A percentile compares a stretch with the other conserved stretches of the same genome.
These are phyloP conservation scores for Vanrija humicola DNA, from an alignment of 1,284 basidiomycete genomes.

Conservation along the genomic window DNA sequence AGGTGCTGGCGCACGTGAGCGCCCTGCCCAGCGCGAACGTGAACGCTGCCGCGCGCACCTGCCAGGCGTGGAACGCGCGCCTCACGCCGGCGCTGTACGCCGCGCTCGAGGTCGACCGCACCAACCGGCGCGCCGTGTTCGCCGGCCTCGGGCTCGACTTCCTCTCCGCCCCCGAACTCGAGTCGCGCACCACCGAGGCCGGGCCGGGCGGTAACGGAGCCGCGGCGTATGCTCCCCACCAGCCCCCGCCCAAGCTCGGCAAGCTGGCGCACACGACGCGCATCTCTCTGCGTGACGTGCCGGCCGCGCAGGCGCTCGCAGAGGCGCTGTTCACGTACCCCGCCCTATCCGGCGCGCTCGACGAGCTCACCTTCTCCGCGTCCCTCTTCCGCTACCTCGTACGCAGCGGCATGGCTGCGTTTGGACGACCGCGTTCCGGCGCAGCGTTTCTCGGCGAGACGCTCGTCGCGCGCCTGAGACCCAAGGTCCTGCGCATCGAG, in stretches of 20 bases:
- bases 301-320: conserved; percentile 4
- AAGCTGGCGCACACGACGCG: conserved; percentile 3
- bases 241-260: neutral
- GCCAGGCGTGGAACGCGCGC: conserved; percentile 3
- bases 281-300: conserved; percentile 2
- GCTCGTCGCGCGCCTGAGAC: conserved; percentile 12
- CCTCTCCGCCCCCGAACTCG: conserved; percentile 10
- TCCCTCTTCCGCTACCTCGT: conserved; percentile 16
- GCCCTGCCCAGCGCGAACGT: conserved; percentile 3
- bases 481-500: conserved; percentile 4
- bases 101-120: conserved; percentile 1
- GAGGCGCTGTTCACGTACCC: conserved; percentile 13
- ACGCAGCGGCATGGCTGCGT: conserved; percentile 12
- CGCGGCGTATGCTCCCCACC: too few species aligned
- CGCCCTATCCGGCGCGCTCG: neutral
- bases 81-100: conserved; percentile 10
- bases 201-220: too few species aligned
- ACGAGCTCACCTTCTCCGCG: conserved; percentile 9
- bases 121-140: conserved; percentile 6
- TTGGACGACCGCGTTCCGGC: conserved; percentile 14
- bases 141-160: conserved; percentile 13
- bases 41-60: conserved; percentile 2
- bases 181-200: conserved; percentile 1
- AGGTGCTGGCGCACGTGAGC: conserved; percentile 4
- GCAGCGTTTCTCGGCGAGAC: conserved; percentile 15